phyloP scores from a whole-genome alignment of 129 eudicot genomes.

The Arctium minus region DNA sequence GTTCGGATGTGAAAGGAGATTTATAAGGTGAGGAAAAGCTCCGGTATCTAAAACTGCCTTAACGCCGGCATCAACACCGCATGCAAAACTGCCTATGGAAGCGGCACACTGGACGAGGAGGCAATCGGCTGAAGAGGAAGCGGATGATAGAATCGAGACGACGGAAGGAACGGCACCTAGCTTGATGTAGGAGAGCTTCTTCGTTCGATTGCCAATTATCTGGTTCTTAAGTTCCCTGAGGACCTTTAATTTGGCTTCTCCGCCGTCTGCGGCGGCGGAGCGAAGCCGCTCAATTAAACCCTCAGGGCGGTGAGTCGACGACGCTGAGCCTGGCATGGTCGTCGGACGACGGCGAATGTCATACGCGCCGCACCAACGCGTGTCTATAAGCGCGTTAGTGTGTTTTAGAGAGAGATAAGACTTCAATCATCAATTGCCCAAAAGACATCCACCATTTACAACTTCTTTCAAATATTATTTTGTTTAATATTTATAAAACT shows the following conservation, averaged over 20 bases:
- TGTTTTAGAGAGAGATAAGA: slow-evolving; percentile 1
- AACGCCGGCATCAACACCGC: slow-evolving; percentile 83
- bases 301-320: slow-evolving; percentile 59
- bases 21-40: slow-evolving; percentile 58
- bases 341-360: slow-evolving; percentile 39
- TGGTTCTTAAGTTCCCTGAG: slow-evolving; percentile 82
- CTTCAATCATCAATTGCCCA: slow-evolving; percentile 1
- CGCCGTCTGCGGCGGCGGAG: slow-evolving; percentile 41
- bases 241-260: slow-evolving; percentile 60
- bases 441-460: slow-evolving; percentile 3
- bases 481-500: no score
- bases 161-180: slow-evolving; percentile 84
- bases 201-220: slow-evolving; percentile 88
- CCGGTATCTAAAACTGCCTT: slow-evolving; percentile 89
- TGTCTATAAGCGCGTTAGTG: slow-evolving; percentile 26
- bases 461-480: no score
- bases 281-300: slow-evolving; percentile 58
- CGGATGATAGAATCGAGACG: slow-evolving; percentile 57
- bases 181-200: slow-evolving; percentile 68
- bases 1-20: slow-evolving; percentile 57
- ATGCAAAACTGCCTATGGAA: slow-evolving; percentile 84
- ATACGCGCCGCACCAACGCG: slow-evolving; percentile 42
- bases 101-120: slow-evolving; percentile 75
- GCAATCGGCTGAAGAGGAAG: slow-evolving; percentile 35
- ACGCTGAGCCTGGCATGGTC: slow-evolving; percentile 52